Conservation (phyloP, 1,284 basidiomycete genomes). For the Psilocybe mexicana region DNA sequence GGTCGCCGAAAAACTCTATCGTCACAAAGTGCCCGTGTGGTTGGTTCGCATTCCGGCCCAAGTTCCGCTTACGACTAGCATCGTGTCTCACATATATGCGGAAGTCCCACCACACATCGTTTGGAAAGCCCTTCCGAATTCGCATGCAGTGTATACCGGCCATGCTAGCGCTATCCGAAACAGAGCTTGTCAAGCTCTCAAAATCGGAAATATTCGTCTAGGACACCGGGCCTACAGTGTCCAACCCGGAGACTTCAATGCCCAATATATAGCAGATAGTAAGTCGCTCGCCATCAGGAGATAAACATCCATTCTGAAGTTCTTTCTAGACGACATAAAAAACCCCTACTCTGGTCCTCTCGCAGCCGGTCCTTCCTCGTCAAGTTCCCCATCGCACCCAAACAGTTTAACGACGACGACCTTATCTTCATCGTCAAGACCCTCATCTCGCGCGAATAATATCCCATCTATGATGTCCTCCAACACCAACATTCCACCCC, state of each 20-base stretch:
- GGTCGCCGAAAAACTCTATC: background rate
- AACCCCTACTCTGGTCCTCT: background rate
- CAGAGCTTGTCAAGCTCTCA: background rate
- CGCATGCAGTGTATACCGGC: background rate
- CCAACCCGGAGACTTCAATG: background rate
- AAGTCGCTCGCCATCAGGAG: background rate
- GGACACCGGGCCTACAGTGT: background rate
- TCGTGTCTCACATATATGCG: background rate
- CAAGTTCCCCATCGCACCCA: too few species aligned
- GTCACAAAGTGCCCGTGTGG: background rate
- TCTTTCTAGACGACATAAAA: background rate
- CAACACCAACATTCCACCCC: too few species aligned
- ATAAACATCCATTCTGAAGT: background rate
- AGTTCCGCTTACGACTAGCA: background rate
- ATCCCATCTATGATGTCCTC: too few species aligned
- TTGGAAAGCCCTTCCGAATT: background rate
- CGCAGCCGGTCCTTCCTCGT: too few species aligned
- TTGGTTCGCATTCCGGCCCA: background rate
- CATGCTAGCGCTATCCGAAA: background rate
- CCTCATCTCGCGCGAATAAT: too few species aligned
- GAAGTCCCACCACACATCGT: background rate
- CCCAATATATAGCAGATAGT: background rate
- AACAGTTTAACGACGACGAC: too few species aligned
- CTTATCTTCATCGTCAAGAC: too few species aligned
- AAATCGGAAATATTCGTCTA: background rate